These are phyloP conservation scores for Scutellaria barbata DNA, from an alignment of 257 asterid genomes.

Conservation along the genomic window DNA sequence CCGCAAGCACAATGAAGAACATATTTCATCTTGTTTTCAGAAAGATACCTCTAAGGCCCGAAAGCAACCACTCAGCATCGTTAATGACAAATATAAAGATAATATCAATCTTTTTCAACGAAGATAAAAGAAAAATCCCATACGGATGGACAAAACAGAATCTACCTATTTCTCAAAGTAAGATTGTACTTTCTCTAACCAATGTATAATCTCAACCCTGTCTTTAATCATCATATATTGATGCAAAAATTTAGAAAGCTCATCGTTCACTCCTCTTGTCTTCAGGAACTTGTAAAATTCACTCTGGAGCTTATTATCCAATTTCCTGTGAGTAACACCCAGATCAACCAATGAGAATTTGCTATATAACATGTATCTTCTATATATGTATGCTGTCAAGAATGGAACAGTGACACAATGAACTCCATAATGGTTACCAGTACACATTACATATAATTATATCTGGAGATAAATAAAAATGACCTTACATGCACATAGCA, in stretches of 20 bases:
- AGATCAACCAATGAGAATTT: conserved; percentile 27
- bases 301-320: conserved; percentile 43
- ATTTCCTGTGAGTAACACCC: conserved; percentile 44
- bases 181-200: conserved; percentile 53
- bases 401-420: neutral
- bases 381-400: neutral
- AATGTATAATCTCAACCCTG: conserved; percentile 53
- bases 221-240: conserved; percentile 64
- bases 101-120: too few species aligned
- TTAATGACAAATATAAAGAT: neutral
- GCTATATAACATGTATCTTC: neutral
- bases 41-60: neutral
- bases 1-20: neutral
- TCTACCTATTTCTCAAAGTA: conserved; percentile 39
- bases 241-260: conserved; percentile 59
- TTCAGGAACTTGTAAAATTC: conserved; percentile 56
- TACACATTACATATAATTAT: neutral
- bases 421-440: neutral
- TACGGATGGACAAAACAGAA: neutral
- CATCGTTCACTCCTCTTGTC: conserved; percentile 51
- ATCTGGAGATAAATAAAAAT: neutral
- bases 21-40: neutral
- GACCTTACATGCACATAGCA: neutral
- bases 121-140: too few species aligned
- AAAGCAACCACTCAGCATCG: conserved; percentile 9